A percentile compares a stretch with the other conserved stretches of the same genome.
Conservation (phyloP, 345 rosid species). For the Gossypioides kirkii region DNA sequence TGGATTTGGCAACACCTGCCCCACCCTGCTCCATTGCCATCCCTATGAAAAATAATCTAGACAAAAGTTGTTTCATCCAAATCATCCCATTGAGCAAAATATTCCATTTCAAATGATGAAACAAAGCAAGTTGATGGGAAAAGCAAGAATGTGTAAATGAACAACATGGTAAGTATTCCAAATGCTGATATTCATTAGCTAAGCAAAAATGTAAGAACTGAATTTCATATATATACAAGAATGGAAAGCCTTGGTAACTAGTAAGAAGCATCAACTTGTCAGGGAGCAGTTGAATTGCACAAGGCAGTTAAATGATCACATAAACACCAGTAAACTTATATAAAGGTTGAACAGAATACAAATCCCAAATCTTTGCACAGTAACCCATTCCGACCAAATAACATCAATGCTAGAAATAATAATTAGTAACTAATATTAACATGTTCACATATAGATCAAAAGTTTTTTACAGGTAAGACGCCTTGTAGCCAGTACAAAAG, state of each 20-base stretch:
- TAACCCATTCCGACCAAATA: not conserved
- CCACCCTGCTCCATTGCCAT: too few relatives aligned
- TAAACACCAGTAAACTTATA: slow-evolving; percentile 4
- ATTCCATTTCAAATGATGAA: not conserved
- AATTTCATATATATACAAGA: not conserved
- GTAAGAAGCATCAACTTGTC: not conserved
- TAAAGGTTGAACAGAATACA: not conserved
- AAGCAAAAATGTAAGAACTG: not conserved
- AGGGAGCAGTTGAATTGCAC: not conserved
- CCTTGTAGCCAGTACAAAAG: not conserved
- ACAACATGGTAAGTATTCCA: not conserved
- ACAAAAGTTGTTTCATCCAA: not conserved
- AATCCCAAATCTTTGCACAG: not conserved
- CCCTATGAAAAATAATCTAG: not conserved
- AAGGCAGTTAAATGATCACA: not conserved
- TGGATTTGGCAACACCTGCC: too few relatives aligned
- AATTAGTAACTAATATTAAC: not conserved
- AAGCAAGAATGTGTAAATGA: not conserved
- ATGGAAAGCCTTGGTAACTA: not conserved
- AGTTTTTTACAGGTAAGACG: not conserved
- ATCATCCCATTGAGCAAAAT: not conserved
- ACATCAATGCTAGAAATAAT: not conserved
- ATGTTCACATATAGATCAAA: not conserved
- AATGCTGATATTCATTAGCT: not conserved
- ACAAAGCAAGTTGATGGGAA: not conserved